Evolutionary conservation across 495 filamentous ascomycete genomes (phyloP).

Genomic region (Neurospora sp.): DNA sequence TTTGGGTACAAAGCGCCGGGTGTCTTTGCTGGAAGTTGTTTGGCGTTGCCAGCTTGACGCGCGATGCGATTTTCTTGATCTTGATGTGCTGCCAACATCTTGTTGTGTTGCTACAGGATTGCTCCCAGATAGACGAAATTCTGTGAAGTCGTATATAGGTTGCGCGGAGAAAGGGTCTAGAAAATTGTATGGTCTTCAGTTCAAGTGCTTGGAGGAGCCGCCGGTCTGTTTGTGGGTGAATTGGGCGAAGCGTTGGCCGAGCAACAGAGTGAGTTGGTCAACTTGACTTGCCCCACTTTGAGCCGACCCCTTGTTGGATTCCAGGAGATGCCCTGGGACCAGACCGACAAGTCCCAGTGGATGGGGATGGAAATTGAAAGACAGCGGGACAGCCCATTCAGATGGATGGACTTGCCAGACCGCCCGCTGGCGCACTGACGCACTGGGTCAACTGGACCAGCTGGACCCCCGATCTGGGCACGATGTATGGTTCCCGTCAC

Average conservation of each 20-base stretch:
- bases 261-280: not conserved
- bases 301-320: not conserved
- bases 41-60: slow-evolving; percentile 68
- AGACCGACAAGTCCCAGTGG: not conserved
- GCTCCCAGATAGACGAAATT: not conserved
- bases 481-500: not conserved
- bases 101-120: not conserved
- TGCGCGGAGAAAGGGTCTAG: not conserved
- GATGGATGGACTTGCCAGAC: slow-evolving; percentile 1
- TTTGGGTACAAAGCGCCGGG: slow-evolving; percentile 67
- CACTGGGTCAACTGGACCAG: not conserved
- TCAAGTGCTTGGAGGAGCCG: not conserved
- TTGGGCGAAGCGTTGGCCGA: not conserved
- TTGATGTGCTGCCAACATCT: slow-evolving; percentile 62
- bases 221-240: not conserved
- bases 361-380: not conserved
- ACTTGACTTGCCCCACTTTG: not conserved
- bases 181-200: not conserved
- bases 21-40: slow-evolving; percentile 69
- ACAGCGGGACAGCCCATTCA: not conserved
- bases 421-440: not conserved
- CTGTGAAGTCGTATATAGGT: not conserved
- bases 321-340: not conserved
- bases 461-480: not conserved
- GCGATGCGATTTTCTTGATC: slow-evolving; percentile 84